These are phyloP conservation scores for Helminthosporium solani DNA, from an alignment of 2,329 filamentous ascomycete genomes.

Conservation along the genomic window DNA sequence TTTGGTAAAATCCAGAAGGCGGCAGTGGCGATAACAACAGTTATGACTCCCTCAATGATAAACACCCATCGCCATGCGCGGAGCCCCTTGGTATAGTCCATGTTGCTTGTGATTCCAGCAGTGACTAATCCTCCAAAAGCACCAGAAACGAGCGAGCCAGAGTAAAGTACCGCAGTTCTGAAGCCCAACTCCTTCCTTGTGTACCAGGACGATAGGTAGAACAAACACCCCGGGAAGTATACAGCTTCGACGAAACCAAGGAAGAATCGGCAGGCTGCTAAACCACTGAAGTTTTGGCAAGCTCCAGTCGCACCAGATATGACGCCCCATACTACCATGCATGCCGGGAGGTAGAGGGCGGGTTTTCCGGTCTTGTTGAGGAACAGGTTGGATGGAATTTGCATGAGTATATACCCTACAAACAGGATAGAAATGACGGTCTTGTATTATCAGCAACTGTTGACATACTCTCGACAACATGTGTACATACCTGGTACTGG, in stretches of 20 bases:
- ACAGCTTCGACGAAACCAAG: slow-evolving; percentile 56
- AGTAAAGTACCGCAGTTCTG: slow-evolving; percentile 66
- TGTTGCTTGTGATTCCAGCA: slow-evolving; percentile 64
- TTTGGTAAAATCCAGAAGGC: slow-evolving; percentile 65
- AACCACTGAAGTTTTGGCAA: slow-evolving; percentile 48
- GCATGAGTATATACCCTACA: slow-evolving; percentile 54
- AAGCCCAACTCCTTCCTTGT: slow-evolving; percentile 67
- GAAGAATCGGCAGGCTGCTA: slow-evolving; percentile 55
- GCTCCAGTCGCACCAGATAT: slow-evolving; percentile 42
- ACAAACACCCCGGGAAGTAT: slow-evolving; percentile 60
- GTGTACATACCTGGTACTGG: slow-evolving; percentile 61
- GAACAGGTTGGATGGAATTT: slow-evolving; percentile 51
- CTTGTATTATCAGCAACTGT: slow-evolving; percentile 13
- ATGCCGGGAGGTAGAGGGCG: slow-evolving; percentile 43
- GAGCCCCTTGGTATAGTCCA: slow-evolving; percentile 60
- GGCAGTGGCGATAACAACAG: slow-evolving; percentile 59
- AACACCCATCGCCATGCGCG: slow-evolving; percentile 68
- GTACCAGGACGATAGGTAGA: slow-evolving; percentile 67
- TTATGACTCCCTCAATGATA: slow-evolving; percentile 69
- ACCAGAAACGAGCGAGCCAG: slow-evolving; percentile 67
- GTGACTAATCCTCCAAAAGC: slow-evolving; percentile 67
- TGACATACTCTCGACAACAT: slow-evolving; percentile 36
- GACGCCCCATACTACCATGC: slow-evolving; percentile 46
- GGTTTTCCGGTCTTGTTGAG: slow-evolving; percentile 45
- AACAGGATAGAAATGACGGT: slow-evolving; percentile 58